Evolutionary conservation across 257 asterid species (phyloP).

Genomic region (Solanum dulcamara): DNA sequence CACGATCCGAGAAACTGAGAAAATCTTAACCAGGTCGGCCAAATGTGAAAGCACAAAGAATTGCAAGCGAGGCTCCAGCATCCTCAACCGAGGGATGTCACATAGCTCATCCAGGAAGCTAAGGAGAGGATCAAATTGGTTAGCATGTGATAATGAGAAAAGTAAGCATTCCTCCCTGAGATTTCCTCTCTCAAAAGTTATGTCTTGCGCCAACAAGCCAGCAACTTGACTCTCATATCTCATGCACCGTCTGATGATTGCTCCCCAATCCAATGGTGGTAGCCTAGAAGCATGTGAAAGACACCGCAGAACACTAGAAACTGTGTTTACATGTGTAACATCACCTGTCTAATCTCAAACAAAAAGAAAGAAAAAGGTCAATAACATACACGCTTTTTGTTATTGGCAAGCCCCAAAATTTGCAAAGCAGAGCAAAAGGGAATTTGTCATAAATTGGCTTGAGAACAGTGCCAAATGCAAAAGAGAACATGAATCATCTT

Average conservation of each 20-base stretch:
- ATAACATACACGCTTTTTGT: background rate
- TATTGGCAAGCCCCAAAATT: background rate
- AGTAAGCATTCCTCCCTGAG: slow-evolving; percentile 72
- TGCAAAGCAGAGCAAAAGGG: background rate
- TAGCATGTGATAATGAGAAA: slow-evolving; percentile 65
- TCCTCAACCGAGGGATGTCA: slow-evolving; percentile 62
- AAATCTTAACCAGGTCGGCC: slow-evolving; percentile 54
- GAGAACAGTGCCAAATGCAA: background rate
- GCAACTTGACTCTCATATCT: slow-evolving; percentile 53
- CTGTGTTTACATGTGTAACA: slow-evolving; percentile 25
- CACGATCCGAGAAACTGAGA: slow-evolving; percentile 55
- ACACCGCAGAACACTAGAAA: slow-evolving; percentile 52
- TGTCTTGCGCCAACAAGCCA: slow-evolving; percentile 21
- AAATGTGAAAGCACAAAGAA: slow-evolving; percentile 55
- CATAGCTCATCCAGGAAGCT: slow-evolving; percentile 73
- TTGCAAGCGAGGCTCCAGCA: slow-evolving; percentile 78
- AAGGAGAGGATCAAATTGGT: slow-evolving; percentile 60
- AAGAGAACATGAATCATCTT: background rate
- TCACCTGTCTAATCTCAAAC: slow-evolving; percentile 39
- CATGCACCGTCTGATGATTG: slow-evolving; percentile 66
- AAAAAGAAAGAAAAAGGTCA: slow-evolving; percentile 2
- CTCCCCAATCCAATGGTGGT: slow-evolving; percentile 81
- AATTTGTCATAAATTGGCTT: background rate
- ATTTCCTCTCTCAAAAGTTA: slow-evolving; percentile 33
- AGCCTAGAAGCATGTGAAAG: slow-evolving; percentile 73